phyloP scores from a whole-genome alignment of 83 land plant genomes.

The Picea abies region DNA sequence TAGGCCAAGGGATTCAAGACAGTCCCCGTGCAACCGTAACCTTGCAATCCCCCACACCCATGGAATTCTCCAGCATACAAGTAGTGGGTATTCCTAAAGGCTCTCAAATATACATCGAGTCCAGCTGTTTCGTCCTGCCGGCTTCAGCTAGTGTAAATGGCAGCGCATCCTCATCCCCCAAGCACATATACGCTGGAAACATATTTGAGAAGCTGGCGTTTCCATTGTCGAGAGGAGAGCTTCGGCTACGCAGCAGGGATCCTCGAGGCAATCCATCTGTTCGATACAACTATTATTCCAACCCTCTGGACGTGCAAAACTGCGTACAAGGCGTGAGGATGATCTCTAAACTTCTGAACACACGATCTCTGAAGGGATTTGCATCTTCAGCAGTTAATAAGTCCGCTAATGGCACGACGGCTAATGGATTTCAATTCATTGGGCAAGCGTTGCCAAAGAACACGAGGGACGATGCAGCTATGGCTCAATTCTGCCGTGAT shows the following conservation, averaged over 20 bases:
- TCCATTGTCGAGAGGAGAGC: slow-evolving; percentile 33
- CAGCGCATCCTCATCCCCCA: neutral
- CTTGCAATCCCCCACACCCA: slow-evolving; percentile 32
- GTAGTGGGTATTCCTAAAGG: slow-evolving; percentile 41
- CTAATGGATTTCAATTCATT: neutral
- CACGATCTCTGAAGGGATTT: neutral
- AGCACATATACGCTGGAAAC: slow-evolving; percentile 1
- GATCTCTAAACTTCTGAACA: neutral
- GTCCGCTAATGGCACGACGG: neutral
- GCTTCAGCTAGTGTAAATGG: neutral
- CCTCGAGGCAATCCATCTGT: slow-evolving; percentile 35
- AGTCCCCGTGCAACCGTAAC: slow-evolving; percentile 36
- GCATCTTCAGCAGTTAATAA: neutral
- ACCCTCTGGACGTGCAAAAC: slow-evolving; percentile 27
- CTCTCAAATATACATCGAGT: slow-evolving; percentile 40
- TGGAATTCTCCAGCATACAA: slow-evolving; percentile 31
- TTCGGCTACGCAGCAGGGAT: slow-evolving; percentile 20
- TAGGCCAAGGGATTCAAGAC: slow-evolving; percentile 44
- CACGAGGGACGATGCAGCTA: neutral
- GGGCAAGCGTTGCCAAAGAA: slow-evolving; percentile 5
- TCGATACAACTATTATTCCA: slow-evolving; percentile 40
- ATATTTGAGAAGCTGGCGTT: slow-evolving; percentile 39
- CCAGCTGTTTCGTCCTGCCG: slow-evolving; percentile 17
- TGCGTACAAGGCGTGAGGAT: slow-evolving; percentile 33
- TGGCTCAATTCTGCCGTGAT: slow-evolving; percentile 20